phyloP scores from a whole-genome alignment of 108 stramenopile genomes.

The Stephanodiscus triporus region DNA sequence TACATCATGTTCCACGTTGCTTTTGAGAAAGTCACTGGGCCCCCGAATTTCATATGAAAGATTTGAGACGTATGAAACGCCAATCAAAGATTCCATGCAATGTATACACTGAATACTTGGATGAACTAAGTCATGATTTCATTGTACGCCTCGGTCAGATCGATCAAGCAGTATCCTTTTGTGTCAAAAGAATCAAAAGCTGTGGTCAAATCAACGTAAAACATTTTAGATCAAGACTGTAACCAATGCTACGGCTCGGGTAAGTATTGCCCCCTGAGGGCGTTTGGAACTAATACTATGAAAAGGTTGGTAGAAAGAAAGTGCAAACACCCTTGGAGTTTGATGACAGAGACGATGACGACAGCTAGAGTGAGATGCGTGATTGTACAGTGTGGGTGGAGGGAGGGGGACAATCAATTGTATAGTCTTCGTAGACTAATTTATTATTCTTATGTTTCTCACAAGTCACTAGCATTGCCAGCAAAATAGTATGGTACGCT shows the following conservation, averaged over 20 bases:
- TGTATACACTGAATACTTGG: slow-evolving; percentile 35
- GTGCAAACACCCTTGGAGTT: too few species aligned
- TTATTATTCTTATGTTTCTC: too few species aligned
- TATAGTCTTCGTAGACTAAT: too few species aligned
- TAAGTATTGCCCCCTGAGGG: too few species aligned
- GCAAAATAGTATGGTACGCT: not conserved
- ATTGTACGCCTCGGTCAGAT: slow-evolving; percentile 53
- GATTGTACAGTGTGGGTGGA: too few species aligned
- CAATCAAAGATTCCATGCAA: slow-evolving; percentile 37
- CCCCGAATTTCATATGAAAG: slow-evolving; percentile 57
- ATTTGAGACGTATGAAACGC: slow-evolving; percentile 41
- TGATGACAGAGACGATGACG: too few species aligned
- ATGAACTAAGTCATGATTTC: slow-evolving; percentile 54
- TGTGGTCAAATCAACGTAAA: not conserved
- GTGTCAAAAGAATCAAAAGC: slow-evolving; percentile 17
- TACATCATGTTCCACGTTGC: not conserved
- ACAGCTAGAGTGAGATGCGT: too few species aligned
- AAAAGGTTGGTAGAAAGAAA: too few species aligned
- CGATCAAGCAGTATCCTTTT: slow-evolving; percentile 51
- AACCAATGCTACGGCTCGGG: too few species aligned
- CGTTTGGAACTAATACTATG: too few species aligned
- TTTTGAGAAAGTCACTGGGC: slow-evolving; percentile 73
- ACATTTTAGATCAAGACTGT: slow-evolving; percentile 4
- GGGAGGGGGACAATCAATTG: too few species aligned
- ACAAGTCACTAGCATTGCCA: not conserved